Percentiles rank a stretch among this genome's conserved stretches.
phyloP scores from a whole-genome alignment of 2,329 filamentous ascomycete genomes.

The Fusarium pseudonygamai region DNA sequence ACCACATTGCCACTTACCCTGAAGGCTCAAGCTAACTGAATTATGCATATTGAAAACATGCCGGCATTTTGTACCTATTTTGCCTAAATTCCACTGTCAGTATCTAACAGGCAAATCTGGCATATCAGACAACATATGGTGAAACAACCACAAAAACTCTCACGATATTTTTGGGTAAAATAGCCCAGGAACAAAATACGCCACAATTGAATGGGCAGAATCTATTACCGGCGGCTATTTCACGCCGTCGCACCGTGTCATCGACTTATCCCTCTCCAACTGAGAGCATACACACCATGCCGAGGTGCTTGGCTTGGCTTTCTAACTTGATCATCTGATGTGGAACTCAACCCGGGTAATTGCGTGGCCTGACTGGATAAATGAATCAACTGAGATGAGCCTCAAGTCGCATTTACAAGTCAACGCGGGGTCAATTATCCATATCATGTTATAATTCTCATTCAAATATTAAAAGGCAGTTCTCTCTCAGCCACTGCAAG shows the following conservation, averaged over 20 bases:
- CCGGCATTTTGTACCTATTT: conserved; percentile 8
- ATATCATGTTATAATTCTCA: conserved; percentile 3
- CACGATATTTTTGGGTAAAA: conserved; percentile 1
- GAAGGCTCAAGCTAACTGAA: not conserved
- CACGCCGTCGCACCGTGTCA: conserved; percentile 23
- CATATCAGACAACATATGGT: not conserved
- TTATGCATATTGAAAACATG: not conserved
- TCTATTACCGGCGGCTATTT: conserved; percentile 17
- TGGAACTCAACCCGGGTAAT: conserved; percentile 38
- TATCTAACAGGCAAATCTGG: not conserved
- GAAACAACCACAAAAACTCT: not conserved
- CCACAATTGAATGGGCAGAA: not conserved
- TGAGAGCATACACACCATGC: not conserved
- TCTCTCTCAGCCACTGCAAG: not conserved
- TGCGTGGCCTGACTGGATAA: conserved; percentile 36
- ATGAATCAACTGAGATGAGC: conserved; percentile 25
- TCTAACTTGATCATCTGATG: conserved; percentile 5
- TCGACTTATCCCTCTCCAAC: conserved; percentile 13
- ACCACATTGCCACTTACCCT: conserved; percentile 16
- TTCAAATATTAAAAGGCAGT: conserved; percentile 8
- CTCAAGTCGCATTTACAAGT: conserved; percentile 21
- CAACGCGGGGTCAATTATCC: conserved; percentile 31
- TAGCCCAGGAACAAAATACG: not conserved
- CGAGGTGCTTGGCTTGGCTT: conserved; percentile 2
- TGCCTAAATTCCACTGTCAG: conserved; percentile 18